These are phyloP conservation scores for Monocercomonoides exilis DNA, from an alignment of 78 protist species.

Conservation along the genomic window DNA sequence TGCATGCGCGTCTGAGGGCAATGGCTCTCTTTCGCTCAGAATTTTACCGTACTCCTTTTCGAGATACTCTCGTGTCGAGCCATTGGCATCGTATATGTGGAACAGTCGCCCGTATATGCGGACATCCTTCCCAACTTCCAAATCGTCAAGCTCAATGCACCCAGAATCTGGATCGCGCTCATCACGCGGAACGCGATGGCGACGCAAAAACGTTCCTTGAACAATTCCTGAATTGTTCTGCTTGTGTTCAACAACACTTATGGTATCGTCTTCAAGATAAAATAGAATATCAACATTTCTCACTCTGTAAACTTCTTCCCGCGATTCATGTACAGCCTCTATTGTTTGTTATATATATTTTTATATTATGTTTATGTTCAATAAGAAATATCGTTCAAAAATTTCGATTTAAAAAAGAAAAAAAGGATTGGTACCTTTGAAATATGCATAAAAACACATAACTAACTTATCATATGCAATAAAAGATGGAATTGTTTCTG, in stretches of 20 bases:
- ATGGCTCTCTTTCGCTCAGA: not conserved
- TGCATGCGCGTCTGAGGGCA: not conserved
- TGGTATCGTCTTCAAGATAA: conserved; percentile 13
- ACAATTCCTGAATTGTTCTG: conserved; percentile 28
- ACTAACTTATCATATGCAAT: conserved; percentile 5
- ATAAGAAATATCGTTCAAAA: not conserved
- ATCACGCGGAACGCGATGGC: conserved; percentile 13
- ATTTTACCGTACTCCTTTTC: not conserved
- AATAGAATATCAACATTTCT: not conserved
- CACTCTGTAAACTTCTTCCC: not conserved
- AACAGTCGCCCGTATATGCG: not conserved
- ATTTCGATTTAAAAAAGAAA: not conserved
- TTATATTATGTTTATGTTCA: not conserved
- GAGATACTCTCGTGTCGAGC: not conserved
- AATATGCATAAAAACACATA: conserved; percentile 15
- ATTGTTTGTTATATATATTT: not conserved
- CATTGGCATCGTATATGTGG: not conserved
- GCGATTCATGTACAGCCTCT: conserved; percentile 2
- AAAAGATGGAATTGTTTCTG: conserved; percentile 13
- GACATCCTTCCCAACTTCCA: not conserved
- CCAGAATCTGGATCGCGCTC: not conserved
- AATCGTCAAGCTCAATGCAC: not conserved
- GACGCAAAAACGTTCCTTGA: conserved; percentile 18
- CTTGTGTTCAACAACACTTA: not conserved
- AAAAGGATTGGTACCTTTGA: not conserved